Conservation (phyloP, 2,329 filamentous ascomycete genomes). For the Aspergillus ochraceus region DNA sequence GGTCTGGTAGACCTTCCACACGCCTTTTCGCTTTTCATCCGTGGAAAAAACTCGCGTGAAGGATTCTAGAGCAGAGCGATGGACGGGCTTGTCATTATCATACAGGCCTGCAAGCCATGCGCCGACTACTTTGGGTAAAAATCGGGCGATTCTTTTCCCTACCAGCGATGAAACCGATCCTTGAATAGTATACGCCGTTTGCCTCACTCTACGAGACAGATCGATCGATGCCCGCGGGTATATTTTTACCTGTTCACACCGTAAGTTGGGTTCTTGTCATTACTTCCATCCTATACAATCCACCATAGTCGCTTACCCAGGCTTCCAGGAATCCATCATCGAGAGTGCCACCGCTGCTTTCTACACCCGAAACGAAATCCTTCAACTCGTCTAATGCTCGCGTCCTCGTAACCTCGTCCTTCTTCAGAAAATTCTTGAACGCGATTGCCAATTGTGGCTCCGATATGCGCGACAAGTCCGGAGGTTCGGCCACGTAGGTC, state of each 20-base stretch:
- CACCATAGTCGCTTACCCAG: constrained; percentile 64
- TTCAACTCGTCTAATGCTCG: constrained; percentile 88
- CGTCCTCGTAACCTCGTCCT: constrained; percentile 86
- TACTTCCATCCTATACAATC: constrained; percentile 5
- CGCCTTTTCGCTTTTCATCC: constrained; percentile 71
- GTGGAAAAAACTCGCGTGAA: constrained; percentile 74
- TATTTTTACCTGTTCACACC: constrained; percentile 64
- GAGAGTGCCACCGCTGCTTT: constrained; percentile 58
- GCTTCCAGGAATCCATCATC: constrained; percentile 84
- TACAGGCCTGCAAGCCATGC: constrained; percentile 90
- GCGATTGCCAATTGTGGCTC: constrained; percentile 80
- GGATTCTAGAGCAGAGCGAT: constrained; percentile 74
- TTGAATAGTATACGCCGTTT: constrained; percentile 78
- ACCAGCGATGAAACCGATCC: constrained; percentile 57
- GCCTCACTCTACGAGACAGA: constrained; percentile 80
- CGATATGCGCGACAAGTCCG: constrained; percentile 73
- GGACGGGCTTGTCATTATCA: constrained; percentile 76
- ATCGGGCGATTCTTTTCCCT: constrained; percentile 80
- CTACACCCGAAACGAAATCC: constrained; percentile 58
- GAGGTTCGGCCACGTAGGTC: constrained; percentile 84
- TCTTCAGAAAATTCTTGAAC: constrained; percentile 92
- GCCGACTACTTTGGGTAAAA: constrained; percentile 74
- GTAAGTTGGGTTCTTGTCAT: constrained; percentile 14
- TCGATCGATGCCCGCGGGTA: constrained; percentile 92
- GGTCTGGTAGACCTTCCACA: constrained; percentile 79